Conservation (phyloP, 345 rosid species). For the Triadica sebifera region DNA sequence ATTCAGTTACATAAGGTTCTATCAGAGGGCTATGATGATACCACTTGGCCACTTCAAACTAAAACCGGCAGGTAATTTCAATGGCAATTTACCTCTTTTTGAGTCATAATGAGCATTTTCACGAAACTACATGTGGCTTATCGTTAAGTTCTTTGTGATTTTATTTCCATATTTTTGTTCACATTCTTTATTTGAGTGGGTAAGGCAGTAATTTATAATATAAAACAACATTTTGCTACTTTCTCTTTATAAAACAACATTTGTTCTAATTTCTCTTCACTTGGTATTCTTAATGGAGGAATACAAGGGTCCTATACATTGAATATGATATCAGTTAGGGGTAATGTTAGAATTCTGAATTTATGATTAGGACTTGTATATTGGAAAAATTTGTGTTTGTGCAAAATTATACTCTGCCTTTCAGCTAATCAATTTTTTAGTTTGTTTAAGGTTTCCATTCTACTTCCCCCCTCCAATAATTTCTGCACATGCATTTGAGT, state of each 20-base stretch:
- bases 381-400: background rate
- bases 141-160: background rate
- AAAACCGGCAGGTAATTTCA: slow-evolving; percentile 69
- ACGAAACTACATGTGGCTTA: too few relatives aligned
- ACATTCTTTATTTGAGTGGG: background rate
- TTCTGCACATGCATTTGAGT: background rate
- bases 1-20: slow-evolving; percentile 74
- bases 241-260: too few relatives aligned
- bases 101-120: too few relatives aligned
- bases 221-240: too few relatives aligned
- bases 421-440: background rate
- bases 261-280: too few relatives aligned
- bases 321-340: too few relatives aligned
- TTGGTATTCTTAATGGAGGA: too few relatives aligned
- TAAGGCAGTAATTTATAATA: background rate
- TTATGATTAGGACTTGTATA: background rate
- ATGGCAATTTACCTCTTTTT: background rate
- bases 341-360: background rate
- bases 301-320: too few relatives aligned
- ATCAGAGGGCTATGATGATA: slow-evolving; percentile 71
- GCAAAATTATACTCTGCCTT: background rate
- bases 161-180: background rate
- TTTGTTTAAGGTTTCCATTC: background rate
- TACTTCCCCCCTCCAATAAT: background rate
- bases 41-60: slow-evolving; percentile 70